These are phyloP conservation scores for Zygnema circumcarinatum DNA, from an alignment of 139 green algal genomes.

Conservation along the genomic window DNA sequence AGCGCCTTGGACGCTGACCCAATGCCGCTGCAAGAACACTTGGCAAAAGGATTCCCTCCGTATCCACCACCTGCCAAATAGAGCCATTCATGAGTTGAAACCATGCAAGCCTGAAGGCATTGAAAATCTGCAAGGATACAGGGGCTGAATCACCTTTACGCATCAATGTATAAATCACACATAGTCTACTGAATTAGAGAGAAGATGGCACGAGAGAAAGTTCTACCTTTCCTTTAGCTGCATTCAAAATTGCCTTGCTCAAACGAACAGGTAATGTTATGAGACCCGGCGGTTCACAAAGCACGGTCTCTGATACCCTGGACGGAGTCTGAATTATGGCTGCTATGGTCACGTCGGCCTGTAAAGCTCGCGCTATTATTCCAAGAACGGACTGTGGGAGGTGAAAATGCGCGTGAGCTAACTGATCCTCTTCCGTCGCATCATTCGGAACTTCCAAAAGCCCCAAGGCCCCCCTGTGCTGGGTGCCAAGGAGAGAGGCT, in stretches of 20 bases:
- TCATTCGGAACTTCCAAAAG: neutral
- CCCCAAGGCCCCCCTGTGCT: neutral
- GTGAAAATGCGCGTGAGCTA: slow-evolving; percentile 41
- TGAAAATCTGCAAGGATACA: too few species aligned
- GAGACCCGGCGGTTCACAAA: slow-evolving; percentile 42
- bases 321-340: slow-evolving; percentile 35
- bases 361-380: slow-evolving; percentile 34
- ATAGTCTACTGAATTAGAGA: neutral
- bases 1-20: slow-evolving; percentile 30
- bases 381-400: slow-evolving; percentile 56
- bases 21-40: slow-evolving; percentile 51
- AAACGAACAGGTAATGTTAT: slow-evolving; percentile 48
- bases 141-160: too few species aligned
- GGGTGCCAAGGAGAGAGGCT: neutral
- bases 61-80: slow-evolving; percentile 45
- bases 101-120: neutral
- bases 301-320: slow-evolving; percentile 54
- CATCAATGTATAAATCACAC: slow-evolving; percentile 3
- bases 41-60: slow-evolving; percentile 48
- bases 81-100: too few species aligned
- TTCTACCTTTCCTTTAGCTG: slow-evolving; percentile 43
- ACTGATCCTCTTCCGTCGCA: neutral
- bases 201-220: neutral
- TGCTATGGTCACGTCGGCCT: slow-evolving; percentile 46
- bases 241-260: slow-evolving; percentile 34